A percentile compares a stretch with the other conserved stretches of the same genome.
phyloP scores from a whole-genome alignment of 2,329 filamentous ascomycete species.

The Claviceps citrina region DNA sequence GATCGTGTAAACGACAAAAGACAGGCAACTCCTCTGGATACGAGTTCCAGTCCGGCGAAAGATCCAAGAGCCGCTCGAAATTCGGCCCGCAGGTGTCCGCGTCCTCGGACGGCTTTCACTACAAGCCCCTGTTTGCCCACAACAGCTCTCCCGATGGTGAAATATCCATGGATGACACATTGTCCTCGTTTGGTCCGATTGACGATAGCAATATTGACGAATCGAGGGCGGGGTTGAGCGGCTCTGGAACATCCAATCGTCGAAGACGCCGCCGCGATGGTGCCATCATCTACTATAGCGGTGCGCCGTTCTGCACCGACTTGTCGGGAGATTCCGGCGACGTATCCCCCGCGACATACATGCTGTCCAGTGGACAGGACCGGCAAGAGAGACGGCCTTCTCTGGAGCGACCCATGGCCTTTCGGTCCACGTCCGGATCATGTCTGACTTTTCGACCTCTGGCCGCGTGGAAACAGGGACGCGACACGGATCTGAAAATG shows the following conservation, averaged over 20 bases:
- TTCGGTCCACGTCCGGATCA: conserved; percentile 36
- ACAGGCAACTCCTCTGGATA: conserved; percentile 21
- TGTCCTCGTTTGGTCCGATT: conserved; percentile 30
- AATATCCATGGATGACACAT: conserved; percentile 32
- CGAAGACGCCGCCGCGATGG: conserved; percentile 48
- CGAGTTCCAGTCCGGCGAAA: conserved; percentile 18
- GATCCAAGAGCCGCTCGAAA: conserved; percentile 25
- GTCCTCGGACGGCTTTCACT: conserved; percentile 40
- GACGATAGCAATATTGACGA: conserved; percentile 35
- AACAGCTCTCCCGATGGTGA: conserved; percentile 31
- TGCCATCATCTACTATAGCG: conserved; percentile 71
- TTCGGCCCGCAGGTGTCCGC: conserved; percentile 22
- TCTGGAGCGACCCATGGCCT: conserved; percentile 13
- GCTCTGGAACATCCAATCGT: conserved; percentile 31
- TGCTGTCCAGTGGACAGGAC: conserved; percentile 30
- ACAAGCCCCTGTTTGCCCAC: conserved; percentile 46
- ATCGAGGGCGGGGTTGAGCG: conserved; percentile 31
- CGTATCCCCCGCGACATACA: conserved; percentile 30
- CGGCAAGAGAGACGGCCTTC: conserved; percentile 10
- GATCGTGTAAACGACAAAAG: conserved; percentile 31
- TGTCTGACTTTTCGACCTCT: conserved; percentile 33
- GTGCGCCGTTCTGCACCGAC: conserved; percentile 67
- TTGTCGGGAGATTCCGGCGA: conserved; percentile 50
- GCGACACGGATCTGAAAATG: conserved; percentile 12
- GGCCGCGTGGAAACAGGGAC: conserved; percentile 19